Percentiles rank a stretch among this genome's conserved stretches.
phyloP scores from a whole-genome alignment of 179 eudicot species.

The Silene vulgaris region DNA sequence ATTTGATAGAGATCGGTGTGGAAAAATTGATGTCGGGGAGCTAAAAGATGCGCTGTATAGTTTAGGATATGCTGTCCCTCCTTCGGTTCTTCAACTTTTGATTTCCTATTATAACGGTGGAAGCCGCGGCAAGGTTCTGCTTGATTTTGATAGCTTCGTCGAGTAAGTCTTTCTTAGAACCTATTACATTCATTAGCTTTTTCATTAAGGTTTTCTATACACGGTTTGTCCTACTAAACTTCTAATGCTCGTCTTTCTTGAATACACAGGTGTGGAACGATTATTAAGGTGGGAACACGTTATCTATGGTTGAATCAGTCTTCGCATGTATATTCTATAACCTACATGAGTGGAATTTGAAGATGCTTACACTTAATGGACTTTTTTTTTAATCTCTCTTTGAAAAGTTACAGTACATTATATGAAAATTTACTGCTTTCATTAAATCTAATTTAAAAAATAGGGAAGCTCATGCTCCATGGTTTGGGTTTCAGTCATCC shows the following conservation, averaged over 20 bases:
- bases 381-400: too few relatives aligned
- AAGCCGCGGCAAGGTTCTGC: constrained; percentile 43
- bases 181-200: background rate
- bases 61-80: constrained; percentile 68
- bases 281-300: constrained; percentile 55
- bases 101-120: constrained; percentile 53
- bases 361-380: background rate
- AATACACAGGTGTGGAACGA: constrained; percentile 67
- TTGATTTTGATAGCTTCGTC: constrained; percentile 62
- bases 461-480: background rate
- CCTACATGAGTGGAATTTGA: background rate
- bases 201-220: background rate
- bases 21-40: constrained; percentile 58
- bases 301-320: constrained; percentile 12
- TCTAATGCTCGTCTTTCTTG: constrained; percentile 13
- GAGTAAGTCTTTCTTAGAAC: constrained; percentile 53
- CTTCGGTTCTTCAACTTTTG: constrained; percentile 66
- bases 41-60: constrained; percentile 66
- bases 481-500: background rate
- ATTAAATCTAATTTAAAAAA: too few relatives aligned
- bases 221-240: constrained; percentile 21
- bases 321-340: background rate
- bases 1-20: constrained; percentile 76
- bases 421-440: too few relatives aligned
- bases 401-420: too few relatives aligned